Evolutionary conservation across 345 rosid genomes (phyloP).

Genomic region (Linum tenue): DNA sequence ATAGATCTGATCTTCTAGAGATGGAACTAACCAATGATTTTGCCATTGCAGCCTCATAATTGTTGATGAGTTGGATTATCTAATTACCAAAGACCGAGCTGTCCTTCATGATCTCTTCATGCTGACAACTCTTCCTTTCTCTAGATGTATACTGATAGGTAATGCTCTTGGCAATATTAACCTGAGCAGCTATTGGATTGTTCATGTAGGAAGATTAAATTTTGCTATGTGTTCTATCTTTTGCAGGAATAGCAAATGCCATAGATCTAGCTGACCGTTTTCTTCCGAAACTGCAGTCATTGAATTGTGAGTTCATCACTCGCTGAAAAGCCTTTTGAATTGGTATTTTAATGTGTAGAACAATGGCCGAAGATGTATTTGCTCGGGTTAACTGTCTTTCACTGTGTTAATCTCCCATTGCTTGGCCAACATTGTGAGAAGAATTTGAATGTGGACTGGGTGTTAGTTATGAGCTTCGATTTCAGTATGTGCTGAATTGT

Average conservation of each 20-base stretch:
- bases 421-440: no score
- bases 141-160: constrained; percentile 80
- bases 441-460: no score
- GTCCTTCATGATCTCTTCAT: constrained; percentile 90
- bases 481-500: constrained; percentile 7
- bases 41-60: constrained; percentile 51
- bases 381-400: no score
- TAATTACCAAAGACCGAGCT: constrained; percentile 71
- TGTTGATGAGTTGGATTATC: constrained; percentile 85
- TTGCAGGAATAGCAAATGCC: constrained; percentile 82
- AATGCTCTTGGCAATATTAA: constrained; percentile 8
- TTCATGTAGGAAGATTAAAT: no score
- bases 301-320: constrained; percentile 51
- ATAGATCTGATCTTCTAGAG: neutral
- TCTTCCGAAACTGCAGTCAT: constrained; percentile 70
- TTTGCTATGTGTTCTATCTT: neutral
- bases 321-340: neutral
- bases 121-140: constrained; percentile 78
- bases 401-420: no score
- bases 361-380: no score
- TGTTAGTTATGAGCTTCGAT: no score
- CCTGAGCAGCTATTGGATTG: neutral
- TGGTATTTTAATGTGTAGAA: no score
- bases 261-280: constrained; percentile 86
- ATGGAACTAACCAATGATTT: neutral